A percentile compares a stretch with the other conserved stretches of the same genome.
These are phyloP conservation scores for Isochrysis galbana DNA, from an alignment of 78 protist species.

Conservation along the genomic window DNA sequence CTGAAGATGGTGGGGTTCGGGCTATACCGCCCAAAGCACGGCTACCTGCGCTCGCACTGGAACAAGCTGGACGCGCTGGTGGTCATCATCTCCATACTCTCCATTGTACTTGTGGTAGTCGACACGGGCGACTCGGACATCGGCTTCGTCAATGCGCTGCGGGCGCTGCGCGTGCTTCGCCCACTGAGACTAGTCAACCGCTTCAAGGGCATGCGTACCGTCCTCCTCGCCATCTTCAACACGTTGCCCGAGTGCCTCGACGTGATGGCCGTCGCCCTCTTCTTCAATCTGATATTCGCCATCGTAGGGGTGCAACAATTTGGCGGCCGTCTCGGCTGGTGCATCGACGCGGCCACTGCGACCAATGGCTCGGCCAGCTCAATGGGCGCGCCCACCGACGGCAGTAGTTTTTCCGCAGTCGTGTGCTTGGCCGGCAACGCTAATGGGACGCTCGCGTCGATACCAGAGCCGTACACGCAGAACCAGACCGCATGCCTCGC, in stretches of 20 bases:
- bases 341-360: not conserved
- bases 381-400: not conserved
- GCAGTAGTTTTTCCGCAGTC: not conserved
- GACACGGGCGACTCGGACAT: not conserved
- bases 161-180: not conserved
- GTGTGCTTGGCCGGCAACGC: not conserved
- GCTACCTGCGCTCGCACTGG: slow-evolving; percentile 4
- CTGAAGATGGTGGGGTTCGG: not conserved
- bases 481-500: not conserved
- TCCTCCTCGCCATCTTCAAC: not conserved
- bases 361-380: not conserved
- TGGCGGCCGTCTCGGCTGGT: not conserved
- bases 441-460: not conserved
- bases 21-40: not conserved
- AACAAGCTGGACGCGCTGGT: slow-evolving; percentile 9
- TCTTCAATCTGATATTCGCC: not conserved
- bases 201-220: not conserved
- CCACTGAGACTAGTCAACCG: not conserved
- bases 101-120: not conserved
- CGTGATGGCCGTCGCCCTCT: not conserved
- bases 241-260: not conserved
- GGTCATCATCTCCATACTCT: not conserved
- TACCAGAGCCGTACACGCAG: not conserved
- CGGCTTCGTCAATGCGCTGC: not conserved
- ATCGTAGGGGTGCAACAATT: not conserved